Evolutionary conservation across 2,329 filamentous ascomycete genomes (phyloP).

Genomic region (Chaetomium olivaceum): DNA sequence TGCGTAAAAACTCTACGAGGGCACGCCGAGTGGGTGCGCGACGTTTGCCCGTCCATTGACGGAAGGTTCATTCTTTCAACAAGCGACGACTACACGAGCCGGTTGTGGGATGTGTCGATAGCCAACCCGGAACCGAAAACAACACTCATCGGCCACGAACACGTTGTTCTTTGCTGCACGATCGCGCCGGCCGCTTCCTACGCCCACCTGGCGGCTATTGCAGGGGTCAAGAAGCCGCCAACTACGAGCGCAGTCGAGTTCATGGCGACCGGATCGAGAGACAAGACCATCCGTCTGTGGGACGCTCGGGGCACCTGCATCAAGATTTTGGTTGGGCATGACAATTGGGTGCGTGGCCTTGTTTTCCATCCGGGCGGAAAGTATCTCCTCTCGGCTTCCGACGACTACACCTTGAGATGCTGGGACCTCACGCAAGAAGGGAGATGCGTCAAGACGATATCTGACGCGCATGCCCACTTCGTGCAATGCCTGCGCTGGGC

Average conservation of each 20-base stretch:
- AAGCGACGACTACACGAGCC: conserved; percentile 77
- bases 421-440: conserved; percentile 93
- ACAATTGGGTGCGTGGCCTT: conserved; percentile 88
- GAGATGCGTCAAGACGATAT: conserved; percentile 80
- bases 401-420: conserved; percentile 90
- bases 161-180: conserved; percentile 81
- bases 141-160: conserved; percentile 82
- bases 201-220: conserved; percentile 71
- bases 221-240: conserved; percentile 81
- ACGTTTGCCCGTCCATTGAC: conserved; percentile 79
- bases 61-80: conserved; percentile 81
- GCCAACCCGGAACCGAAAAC: conserved; percentile 70
- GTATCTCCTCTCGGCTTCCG: conserved; percentile 80
- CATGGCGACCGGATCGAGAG: conserved; percentile 82
- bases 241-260: conserved; percentile 78
- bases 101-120: conserved; percentile 80
- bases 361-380: conserved; percentile 91
- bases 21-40: conserved; percentile 88
- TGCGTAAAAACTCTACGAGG: conserved; percentile 88
- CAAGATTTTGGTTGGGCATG: conserved; percentile 82
- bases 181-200: conserved; percentile 82
- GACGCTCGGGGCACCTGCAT: conserved; percentile 81
- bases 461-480: conserved; percentile 79
- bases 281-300: conserved; percentile 91
- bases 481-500: conserved; percentile 88